phyloP scores from a whole-genome alignment of 2,329 filamentous ascomycete species.

The Oidium heveae region DNA sequence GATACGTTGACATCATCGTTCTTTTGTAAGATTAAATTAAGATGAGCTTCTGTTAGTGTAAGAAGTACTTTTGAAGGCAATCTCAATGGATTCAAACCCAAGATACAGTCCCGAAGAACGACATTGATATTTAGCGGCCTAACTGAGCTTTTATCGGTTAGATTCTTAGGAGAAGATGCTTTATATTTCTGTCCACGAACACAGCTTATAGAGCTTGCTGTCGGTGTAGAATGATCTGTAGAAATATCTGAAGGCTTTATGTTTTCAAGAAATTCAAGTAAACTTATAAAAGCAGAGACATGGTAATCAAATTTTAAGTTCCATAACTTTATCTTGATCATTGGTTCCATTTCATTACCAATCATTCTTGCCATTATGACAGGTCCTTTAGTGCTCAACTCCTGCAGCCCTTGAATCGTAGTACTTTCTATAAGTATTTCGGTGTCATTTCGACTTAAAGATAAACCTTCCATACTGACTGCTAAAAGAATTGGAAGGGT shows the following conservation, averaged over 20 bases:
- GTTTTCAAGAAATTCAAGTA: slow-evolving; percentile 44
- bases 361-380: slow-evolving; percentile 78
- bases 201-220: slow-evolving; percentile 36
- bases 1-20: slow-evolving; percentile 32
- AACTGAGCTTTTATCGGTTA: slow-evolving; percentile 5
- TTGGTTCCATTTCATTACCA: slow-evolving; percentile 80
- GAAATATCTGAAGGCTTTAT: slow-evolving; percentile 49
- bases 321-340: slow-evolving; percentile 66
- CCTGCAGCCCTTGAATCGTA: slow-evolving; percentile 10
- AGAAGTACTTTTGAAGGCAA: slow-evolving; percentile 52
- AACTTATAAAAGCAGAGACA: slow-evolving; percentile 56
- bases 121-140: slow-evolving; percentile 46
- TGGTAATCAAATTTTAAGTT: slow-evolving; percentile 75
- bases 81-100: slow-evolving; percentile 64
- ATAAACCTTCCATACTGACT: slow-evolving; percentile 40
- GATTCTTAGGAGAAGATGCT: neutral
- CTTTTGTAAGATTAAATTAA: slow-evolving; percentile 41
- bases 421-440: slow-evolving; percentile 46
- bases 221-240: slow-evolving; percentile 49
- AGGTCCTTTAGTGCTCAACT: slow-evolving; percentile 19
- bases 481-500: slow-evolving; percentile 63
- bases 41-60: slow-evolving; percentile 51
- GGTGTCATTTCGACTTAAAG: slow-evolving; percentile 33
- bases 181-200: slow-evolving; percentile 2
- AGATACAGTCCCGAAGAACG: slow-evolving; percentile 52